Evolutionary conservation across 1,139 yeast species (phyloP).

Genomic region (Taphrina communis): DNA sequence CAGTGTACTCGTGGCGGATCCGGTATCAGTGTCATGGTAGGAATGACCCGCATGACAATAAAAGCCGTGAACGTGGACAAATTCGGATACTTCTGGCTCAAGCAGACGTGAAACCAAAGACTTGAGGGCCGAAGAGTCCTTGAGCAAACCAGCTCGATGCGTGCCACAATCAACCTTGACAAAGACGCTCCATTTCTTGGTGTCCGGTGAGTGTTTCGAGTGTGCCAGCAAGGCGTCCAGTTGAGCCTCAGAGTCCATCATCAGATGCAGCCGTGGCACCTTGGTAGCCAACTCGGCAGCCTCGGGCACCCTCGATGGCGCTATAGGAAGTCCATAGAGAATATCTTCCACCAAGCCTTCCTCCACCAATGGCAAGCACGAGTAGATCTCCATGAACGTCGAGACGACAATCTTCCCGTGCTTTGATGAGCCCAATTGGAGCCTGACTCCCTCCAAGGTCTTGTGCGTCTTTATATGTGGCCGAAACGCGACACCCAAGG

Average conservation of each 20-base stretch:
- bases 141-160: slow-evolving; percentile 65
- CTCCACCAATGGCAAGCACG: slow-evolving; percentile 56
- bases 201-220: slow-evolving; percentile 44
- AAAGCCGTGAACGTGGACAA: slow-evolving; percentile 65
- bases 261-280: slow-evolving; percentile 59
- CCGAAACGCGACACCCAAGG: slow-evolving; percentile 56
- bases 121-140: slow-evolving; percentile 51
- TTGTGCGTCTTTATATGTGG: slow-evolving; percentile 82
- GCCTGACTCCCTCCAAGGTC: slow-evolving; percentile 57
- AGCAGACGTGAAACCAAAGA: slow-evolving; percentile 51
- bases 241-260: slow-evolving; percentile 69
- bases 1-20: slow-evolving; percentile 59
- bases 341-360: slow-evolving; percentile 62
- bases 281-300: slow-evolving; percentile 56
- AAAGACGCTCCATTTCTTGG: slow-evolving; percentile 48
- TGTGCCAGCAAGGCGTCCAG: slow-evolving; percentile 57
- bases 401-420: slow-evolving; percentile 66
- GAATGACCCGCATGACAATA: slow-evolving; percentile 85
- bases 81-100: slow-evolving; percentile 48
- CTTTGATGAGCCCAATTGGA: slow-evolving; percentile 58
- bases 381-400: slow-evolving; percentile 71
- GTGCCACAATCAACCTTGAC: slow-evolving; percentile 49
- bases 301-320: slow-evolving; percentile 59
- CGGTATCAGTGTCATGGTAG: slow-evolving; percentile 59
- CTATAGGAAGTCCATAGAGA: slow-evolving; percentile 72